Percentiles rank a stretch among this genome's conserved stretches.
Conservation (phyloP, 140 eudicot genomes). For the Stevia rebaudiana region DNA sequence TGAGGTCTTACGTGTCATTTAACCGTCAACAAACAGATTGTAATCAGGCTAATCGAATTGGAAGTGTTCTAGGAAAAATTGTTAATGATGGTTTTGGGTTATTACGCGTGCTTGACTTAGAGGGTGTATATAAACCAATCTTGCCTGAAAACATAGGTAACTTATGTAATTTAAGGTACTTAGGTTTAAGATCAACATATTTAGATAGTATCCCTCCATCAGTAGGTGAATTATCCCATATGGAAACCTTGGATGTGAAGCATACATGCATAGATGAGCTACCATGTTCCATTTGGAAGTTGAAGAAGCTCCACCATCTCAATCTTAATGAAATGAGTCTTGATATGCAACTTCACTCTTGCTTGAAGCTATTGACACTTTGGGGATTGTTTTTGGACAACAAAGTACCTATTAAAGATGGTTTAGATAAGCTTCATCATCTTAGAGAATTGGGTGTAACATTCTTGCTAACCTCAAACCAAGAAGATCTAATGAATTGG, state of each 20-base stretch:
- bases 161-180: slow-evolving; percentile 49
- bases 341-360: slow-evolving; percentile 5
- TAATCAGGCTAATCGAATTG: slow-evolving; percentile 43
- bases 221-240: slow-evolving; percentile 40
- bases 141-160: slow-evolving; percentile 54
- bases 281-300: slow-evolving; percentile 47
- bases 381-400: slow-evolving; percentile 49
- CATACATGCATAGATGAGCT: slow-evolving; percentile 41
- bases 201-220: slow-evolving; percentile 49
- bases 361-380: slow-evolving; percentile 40
- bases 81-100: slow-evolving; percentile 35
- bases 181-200: slow-evolving; percentile 57
- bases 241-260: slow-evolving; percentile 56
- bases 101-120: slow-evolving; percentile 65
- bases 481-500: slow-evolving; percentile 35
- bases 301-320: slow-evolving; percentile 45
- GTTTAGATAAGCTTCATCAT: slow-evolving; percentile 24
- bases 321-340: slow-evolving; percentile 41
- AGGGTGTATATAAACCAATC: slow-evolving; percentile 58
- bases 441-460: slow-evolving; percentile 48
- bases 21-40: slow-evolving; percentile 37
- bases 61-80: slow-evolving; percentile 29
- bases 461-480: slow-evolving; percentile 24
- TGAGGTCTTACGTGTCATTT: slow-evolving; percentile 49
- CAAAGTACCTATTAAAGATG: slow-evolving; percentile 23